phyloP scores from a whole-genome alignment of 2,329 filamentous ascomycete genomes.

The Paecilomyces niveus region DNA sequence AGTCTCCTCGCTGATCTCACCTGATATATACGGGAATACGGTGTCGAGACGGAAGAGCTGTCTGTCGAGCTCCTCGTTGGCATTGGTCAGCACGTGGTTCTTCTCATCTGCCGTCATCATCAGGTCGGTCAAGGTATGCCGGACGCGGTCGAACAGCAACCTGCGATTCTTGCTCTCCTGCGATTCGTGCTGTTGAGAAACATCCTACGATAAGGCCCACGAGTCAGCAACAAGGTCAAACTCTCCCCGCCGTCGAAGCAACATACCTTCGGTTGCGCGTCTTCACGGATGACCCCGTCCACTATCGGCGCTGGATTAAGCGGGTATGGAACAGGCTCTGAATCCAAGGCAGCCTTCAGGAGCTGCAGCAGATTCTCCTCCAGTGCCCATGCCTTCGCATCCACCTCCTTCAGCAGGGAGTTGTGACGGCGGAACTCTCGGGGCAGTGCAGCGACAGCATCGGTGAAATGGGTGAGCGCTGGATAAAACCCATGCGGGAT shows the following conservation, averaged over 20 bases:
- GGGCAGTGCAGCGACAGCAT: constrained; percentile 84
- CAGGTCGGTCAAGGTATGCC: constrained; percentile 73
- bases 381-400: constrained; percentile 88
- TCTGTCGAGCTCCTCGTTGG: constrained; percentile 79
- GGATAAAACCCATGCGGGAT: constrained; percentile 52
- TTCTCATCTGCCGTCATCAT: constrained; percentile 92
- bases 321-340: constrained; percentile 25
- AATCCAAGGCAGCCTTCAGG: constrained; percentile 42
- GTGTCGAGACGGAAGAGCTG: constrained; percentile 79
- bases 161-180: constrained; percentile 42
- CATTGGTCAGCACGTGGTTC: constrained; percentile 90
- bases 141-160: constrained; percentile 69
- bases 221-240: constrained; percentile 2
- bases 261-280: constrained; percentile 24
- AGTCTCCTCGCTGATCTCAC: constrained; percentile 89
- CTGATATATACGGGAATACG: constrained; percentile 77
- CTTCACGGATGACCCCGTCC: constrained; percentile 25
- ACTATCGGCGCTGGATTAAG: constrained; percentile 29
- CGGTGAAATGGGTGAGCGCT: constrained; percentile 70
- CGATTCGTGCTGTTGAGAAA: constrained; percentile 23
- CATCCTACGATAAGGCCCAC: constrained; percentile 13
- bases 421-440: constrained; percentile 95
- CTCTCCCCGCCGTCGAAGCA: not conserved
- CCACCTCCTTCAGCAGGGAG: constrained; percentile 91
- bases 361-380: constrained; percentile 75